Evolutionary conservation across 352 stramenopile genomes (phyloP), one percentile per base, ranked within the genome.

Genomic region (Phytophthora kernoviae): DNA sequence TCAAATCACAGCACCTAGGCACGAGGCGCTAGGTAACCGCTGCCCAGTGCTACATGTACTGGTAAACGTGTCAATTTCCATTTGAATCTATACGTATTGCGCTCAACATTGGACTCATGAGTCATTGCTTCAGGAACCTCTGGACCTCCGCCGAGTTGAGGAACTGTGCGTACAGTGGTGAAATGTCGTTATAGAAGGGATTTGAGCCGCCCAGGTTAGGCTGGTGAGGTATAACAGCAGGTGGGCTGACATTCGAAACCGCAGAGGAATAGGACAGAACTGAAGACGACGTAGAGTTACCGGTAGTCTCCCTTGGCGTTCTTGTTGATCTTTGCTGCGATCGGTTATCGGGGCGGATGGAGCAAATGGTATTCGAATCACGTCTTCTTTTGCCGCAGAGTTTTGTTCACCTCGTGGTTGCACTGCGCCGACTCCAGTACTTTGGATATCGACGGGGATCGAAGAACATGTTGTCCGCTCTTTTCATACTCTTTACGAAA

Each of bases 111-210:
- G 24, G 24, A 30, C 6, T 30, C 37, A 1, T 22, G 30, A 36
- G 1, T 17, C 44, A 70, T n/a, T 70, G 69, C 24, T 85, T 84
- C 56, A 80, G 67, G 57, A 75, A 68, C 22, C 72, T 77, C 45
- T 88, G 75, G 36, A 81, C 79, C 24, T 89, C 79, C 9, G 84
- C 84, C 10, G 83, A 89, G 21, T 80, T 84, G 17, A 92, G 47
- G 26, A 92, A 89, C 61, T 89, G 89, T 6, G 81, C 73, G 36
- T 92, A 92, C 24, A 89, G 66, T 5, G 83, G 83, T 14, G 78
- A 68, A 40, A 92, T 90, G 52, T 90, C 80, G 48, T 84, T 76
- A 69, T 92, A 88, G 20, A 92, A 87, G 6, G 86, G 73, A 52
- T 83, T 89, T 7, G 59, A 63, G 0, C 65, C 70, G 14, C 49